Conservation (phyloP, 345 rosid species). For the Linum tenue region DNA sequence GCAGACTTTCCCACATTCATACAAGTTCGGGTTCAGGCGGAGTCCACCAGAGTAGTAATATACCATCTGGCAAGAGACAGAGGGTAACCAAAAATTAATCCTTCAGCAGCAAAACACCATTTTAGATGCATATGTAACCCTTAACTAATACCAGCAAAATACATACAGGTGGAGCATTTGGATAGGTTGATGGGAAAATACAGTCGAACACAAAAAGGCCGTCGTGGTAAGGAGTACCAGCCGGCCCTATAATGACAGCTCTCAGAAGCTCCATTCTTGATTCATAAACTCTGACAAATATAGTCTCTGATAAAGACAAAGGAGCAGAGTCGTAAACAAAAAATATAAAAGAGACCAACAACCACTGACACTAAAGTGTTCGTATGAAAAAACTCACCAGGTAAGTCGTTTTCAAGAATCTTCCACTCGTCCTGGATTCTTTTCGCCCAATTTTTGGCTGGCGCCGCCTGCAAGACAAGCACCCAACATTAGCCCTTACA, state of each 20-base stretch:
- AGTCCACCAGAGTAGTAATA: slow-evolving; percentile 60
- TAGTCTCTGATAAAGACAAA: slow-evolving; percentile 26
- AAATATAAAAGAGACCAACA: slow-evolving; percentile 2
- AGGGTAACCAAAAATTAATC: slow-evolving; percentile 16
- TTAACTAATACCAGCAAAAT: background rate
- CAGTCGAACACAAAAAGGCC: slow-evolving; percentile 63
- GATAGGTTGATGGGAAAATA: slow-evolving; percentile 41
- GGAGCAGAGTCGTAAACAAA: background rate
- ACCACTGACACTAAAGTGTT: background rate
- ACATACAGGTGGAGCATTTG: slow-evolving; percentile 44
- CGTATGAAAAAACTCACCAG: slow-evolving; percentile 28
- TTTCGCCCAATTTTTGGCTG: slow-evolving; percentile 37
- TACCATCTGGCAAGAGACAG: slow-evolving; percentile 15
- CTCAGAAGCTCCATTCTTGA: slow-evolving; percentile 48
- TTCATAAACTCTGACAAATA: slow-evolving; percentile 48
- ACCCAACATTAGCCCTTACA: background rate
- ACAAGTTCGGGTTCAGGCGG: slow-evolving; percentile 48
- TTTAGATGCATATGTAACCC: no score
- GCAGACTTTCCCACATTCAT: slow-evolving; percentile 57
- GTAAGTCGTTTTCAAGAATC: slow-evolving; percentile 40
- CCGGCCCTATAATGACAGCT: slow-evolving; percentile 46
- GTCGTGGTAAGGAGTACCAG: slow-evolving; percentile 62
- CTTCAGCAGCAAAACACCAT: slow-evolving; percentile 3
- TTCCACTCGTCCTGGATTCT: slow-evolving; percentile 47
- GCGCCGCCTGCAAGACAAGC: slow-evolving; percentile 16